Evolutionary conservation across 2,329 filamentous ascomycete genomes (phyloP), one percentile per base, ranked within the genome.

Genomic region (Fusarium sp.): DNA sequence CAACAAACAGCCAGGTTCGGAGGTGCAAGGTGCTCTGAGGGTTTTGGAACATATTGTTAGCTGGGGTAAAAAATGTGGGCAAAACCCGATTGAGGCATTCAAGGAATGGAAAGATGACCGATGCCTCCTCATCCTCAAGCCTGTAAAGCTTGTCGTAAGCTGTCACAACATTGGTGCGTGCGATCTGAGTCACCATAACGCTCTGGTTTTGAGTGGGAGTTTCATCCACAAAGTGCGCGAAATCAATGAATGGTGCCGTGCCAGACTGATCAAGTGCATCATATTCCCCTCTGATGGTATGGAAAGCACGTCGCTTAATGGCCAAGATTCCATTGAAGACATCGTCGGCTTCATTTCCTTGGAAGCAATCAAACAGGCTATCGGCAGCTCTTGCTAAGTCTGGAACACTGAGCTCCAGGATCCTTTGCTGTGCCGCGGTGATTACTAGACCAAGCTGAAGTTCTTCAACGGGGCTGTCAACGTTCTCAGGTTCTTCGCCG

Each of bases 1-100:
- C 76, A 25, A 85, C 79, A 46, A 80, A 71, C 41, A 75, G 72
- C 53, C 79, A 78, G 0, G 81, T 83, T 46, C 83, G 83, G 31
- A 85, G 79, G 7, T 80, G 73, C 29, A 85, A 70, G 5, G 79
- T 79, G 12, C 81, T 65, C 7, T 77, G 44, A 18, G 71, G 70
- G 17, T 73, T 53, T 38, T 65, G 54, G 8, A 68, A 58, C 38
- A 68, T 55, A 18, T 65, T 49, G 5, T 68, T 63, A 4, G 71
- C 70, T 7, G 74, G 61, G 15, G 70, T 44, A 44, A 84, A 79
- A 8, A 77, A 77, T 9, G 56, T 38, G 11, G 80, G 80, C 45
- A 83, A 80, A 14, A 68, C 70, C 6, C 42, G 31, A 46, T 83
- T 77, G 13, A 84, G 68, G 22, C 63, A 65, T 27, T 80, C 65